Evolutionary conservation across 1,139 yeast genomes (phyloP).

Genomic region (Yamadazyma buinensis): DNA sequence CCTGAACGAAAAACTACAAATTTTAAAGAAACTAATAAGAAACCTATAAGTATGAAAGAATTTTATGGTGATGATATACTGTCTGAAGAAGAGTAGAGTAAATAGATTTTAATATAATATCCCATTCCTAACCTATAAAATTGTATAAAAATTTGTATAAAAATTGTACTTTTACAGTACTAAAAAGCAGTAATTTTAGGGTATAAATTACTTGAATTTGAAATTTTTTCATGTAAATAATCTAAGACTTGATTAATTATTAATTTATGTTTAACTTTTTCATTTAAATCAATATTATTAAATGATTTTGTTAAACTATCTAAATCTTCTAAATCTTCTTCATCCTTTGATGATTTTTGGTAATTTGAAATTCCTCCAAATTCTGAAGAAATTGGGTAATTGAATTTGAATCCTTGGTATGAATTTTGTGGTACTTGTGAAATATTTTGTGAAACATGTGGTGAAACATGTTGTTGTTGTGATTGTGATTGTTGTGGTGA

Average conservation of each 20-base stretch:
- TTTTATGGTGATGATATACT: slow-evolving; percentile 26
- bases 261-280: slow-evolving; percentile 31
- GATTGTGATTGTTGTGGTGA: slow-evolving; percentile 13
- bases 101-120: too few relatives aligned
- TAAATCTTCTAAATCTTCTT: slow-evolving; percentile 4
- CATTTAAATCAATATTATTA: slow-evolving; percentile 16
- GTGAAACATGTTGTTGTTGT: slow-evolving; percentile 11
- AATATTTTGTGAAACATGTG: slow-evolving; percentile 1
- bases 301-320: slow-evolving; percentile 15
- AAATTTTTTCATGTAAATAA: slow-evolving; percentile 13
- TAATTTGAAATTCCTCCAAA: slow-evolving; percentile 38
- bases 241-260: slow-evolving; percentile 22
- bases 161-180: too few relatives aligned
- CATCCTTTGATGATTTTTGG: slow-evolving; percentile 34
- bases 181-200: slow-evolving; percentile 45
- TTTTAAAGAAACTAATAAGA: slow-evolving; percentile 11
- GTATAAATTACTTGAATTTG: slow-evolving; percentile 25
- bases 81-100: slow-evolving; percentile 33
- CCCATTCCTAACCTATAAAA: background rate
- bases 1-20: slow-evolving; percentile 2
- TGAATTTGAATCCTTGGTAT: slow-evolving; percentile 9
- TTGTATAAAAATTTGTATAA: too few relatives aligned
- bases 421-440: slow-evolving; percentile 6
- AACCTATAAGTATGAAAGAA: slow-evolving; percentile 41
- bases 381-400: slow-evolving; percentile 27